A percentile compares a stretch with the other conserved stretches of the same genome.
phyloP scores from a whole-genome alignment of 2,329 filamentous ascomycete species.

The Talaromyces atroroseus region DNA sequence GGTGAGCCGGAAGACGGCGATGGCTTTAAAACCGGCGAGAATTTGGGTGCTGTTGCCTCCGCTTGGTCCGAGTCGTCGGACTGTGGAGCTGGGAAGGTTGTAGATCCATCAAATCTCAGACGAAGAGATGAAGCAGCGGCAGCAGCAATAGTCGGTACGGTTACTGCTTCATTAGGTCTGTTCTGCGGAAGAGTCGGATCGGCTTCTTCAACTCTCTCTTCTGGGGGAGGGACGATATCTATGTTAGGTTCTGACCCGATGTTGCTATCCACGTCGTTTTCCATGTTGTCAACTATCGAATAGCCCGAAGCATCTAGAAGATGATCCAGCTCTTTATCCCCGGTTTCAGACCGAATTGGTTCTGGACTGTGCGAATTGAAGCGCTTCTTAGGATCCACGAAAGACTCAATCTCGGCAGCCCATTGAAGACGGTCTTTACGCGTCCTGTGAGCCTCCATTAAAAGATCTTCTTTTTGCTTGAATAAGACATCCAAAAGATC shows the following conservation, averaged over 20 bases:
- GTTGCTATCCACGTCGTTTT: conserved; percentile 20
- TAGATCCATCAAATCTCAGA: conserved; percentile 31
- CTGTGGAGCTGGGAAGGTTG: conserved; percentile 28
- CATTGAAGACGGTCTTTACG: conserved; percentile 56
- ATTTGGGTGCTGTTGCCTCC: conserved; percentile 30
- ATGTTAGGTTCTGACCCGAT: background rate
- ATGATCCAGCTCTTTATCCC: conserved; percentile 34
- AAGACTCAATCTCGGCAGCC: conserved; percentile 37
- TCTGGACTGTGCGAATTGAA: conserved; percentile 13
- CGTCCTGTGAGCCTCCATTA: conserved; percentile 62
- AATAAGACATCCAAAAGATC: conserved; percentile 86
- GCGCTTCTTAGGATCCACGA: conserved; percentile 27
- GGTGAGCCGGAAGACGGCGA: conserved; percentile 18
- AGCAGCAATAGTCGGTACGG: conserved; percentile 24
- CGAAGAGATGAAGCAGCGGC: conserved; percentile 24
- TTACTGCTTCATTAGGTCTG: conserved; percentile 35
- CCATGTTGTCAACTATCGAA: conserved; percentile 21
- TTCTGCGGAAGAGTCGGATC: conserved; percentile 46
- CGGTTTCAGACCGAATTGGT: conserved; percentile 11
- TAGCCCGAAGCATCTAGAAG: conserved; percentile 41
- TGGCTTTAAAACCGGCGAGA: conserved; percentile 31
- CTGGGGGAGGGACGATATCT: background rate
- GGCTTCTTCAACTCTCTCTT: conserved; percentile 14
- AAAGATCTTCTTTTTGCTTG: conserved; percentile 69
- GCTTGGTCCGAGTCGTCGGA: conserved; percentile 28